These are phyloP conservation scores for Annulohypoxylon nitens DNA, from an alignment of 495 filamentous ascomycete genomes.

Conservation along the genomic window DNA sequence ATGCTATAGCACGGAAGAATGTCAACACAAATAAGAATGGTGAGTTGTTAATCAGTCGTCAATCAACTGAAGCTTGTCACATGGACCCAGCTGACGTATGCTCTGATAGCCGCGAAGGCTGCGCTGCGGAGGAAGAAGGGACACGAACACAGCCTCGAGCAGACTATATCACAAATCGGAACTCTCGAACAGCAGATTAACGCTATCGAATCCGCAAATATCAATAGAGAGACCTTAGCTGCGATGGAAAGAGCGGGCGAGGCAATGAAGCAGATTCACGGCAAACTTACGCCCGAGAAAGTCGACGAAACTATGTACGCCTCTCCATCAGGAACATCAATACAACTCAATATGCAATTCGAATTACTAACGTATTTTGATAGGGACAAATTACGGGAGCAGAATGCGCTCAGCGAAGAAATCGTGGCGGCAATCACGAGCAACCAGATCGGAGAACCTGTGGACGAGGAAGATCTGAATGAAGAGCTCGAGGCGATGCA, in stretches of 20 bases:
- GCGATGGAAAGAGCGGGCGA: conserved; percentile 91
- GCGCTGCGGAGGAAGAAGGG: conserved; percentile 96
- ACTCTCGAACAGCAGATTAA: conserved; percentile 97
- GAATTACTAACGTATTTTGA: conserved; percentile 46
- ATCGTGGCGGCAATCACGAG: conserved; percentile 86
- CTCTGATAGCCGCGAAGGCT: conserved; percentile 78
- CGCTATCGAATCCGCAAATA: conserved; percentile 96
- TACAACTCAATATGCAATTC: background rate
- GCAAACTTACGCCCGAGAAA: conserved; percentile 88
- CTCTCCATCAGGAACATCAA: background rate
- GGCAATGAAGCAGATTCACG: conserved; percentile 94
- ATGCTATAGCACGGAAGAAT: conserved; percentile 89
- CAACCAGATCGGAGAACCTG: conserved; percentile 73
- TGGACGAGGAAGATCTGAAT: conserved; percentile 90
- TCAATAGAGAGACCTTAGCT: conserved; percentile 94
- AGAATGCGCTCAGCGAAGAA: conserved; percentile 92
- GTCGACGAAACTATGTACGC: conserved; percentile 96
- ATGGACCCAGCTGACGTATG: conserved; percentile 31
- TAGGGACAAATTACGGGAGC: conserved; percentile 93
- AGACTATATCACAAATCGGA: conserved; percentile 87
- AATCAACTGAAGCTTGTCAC: background rate
- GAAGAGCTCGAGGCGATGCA: conserved; percentile 81
- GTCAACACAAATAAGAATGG: conserved; percentile 91
- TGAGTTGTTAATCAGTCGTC: conserved; percentile 64
- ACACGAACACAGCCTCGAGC: conserved; percentile 89